Conservation (phyloP, 73 alveolate genomes). For the Diophrys appendiculata region DNA sequence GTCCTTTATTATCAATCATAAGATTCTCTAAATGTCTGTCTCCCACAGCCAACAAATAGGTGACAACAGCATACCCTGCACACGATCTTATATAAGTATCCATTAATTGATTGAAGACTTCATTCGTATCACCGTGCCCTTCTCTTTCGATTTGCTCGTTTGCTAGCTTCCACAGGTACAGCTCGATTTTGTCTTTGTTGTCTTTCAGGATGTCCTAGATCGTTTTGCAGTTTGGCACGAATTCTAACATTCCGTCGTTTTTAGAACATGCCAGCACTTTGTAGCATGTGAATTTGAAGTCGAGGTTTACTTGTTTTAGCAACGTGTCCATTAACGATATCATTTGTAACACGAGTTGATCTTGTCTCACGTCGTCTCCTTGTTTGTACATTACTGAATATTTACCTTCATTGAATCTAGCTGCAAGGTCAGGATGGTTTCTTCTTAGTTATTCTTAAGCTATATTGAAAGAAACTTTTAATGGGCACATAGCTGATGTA, state of each 20-base stretch:
- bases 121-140: slow-evolving; percentile 10
- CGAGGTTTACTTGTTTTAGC: slow-evolving; percentile 87
- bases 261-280: slow-evolving; percentile 92
- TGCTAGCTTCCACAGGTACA: slow-evolving; percentile 22
- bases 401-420: slow-evolving; percentile 16
- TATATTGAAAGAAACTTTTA: slow-evolving; percentile 70
- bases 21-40: slow-evolving; percentile 99
- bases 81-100: slow-evolving; percentile 91
- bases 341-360: slow-evolving; percentile 92
- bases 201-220: slow-evolving; percentile 82
- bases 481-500: slow-evolving; percentile 80
- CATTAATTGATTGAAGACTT: slow-evolving; percentile 62
- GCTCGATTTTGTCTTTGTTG: slow-evolving; percentile 55
- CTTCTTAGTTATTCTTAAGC: slow-evolving; percentile 49
- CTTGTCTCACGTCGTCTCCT: slow-evolving; percentile 99
- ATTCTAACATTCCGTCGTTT: slow-evolving; percentile 96
- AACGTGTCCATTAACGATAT: slow-evolving; percentile 91
- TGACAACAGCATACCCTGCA: slow-evolving; percentile 98
- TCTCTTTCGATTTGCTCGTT: too few relatives aligned
- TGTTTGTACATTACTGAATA: slow-evolving; percentile 88
- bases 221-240: slow-evolving; percentile 92
- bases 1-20: slow-evolving; percentile 93
- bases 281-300: slow-evolving; percentile 91
- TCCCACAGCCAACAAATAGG: slow-evolving; percentile 98
- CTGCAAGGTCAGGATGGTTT: slow-evolving; percentile 20